phyloP scores from a whole-genome alignment of 495 filamentous ascomycete species.

The Apodospora peruviana region DNA sequence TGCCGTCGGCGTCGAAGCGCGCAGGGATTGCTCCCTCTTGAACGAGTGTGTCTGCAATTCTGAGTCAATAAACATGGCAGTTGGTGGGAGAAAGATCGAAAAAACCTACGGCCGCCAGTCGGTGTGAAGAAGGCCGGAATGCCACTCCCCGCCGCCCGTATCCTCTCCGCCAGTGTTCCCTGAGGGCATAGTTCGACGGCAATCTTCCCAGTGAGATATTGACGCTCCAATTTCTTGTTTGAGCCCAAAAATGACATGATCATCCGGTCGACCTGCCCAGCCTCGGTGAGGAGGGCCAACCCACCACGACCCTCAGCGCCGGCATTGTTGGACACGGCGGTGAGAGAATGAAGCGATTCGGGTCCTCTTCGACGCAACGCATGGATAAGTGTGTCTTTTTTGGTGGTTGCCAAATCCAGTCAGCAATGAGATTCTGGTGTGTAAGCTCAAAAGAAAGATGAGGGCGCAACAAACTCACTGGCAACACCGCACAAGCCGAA shows the following conservation, averaged over 20 bases:
- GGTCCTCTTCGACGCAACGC: conserved; percentile 42
- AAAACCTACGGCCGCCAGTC: conserved; percentile 47
- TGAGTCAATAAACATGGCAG: neutral
- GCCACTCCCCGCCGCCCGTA: conserved; percentile 58
- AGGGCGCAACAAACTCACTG: conserved; percentile 30
- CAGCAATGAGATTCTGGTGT: too few relatives aligned
- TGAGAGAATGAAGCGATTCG: conserved; percentile 45
- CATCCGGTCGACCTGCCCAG: conserved; percentile 53
- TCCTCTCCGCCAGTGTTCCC: conserved; percentile 58
- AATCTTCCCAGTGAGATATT: conserved; percentile 56
- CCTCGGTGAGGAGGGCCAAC: conserved; percentile 45
- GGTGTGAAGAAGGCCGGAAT: conserved; percentile 65
- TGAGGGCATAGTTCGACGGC: conserved; percentile 62
- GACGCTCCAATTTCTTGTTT: conserved; percentile 61
- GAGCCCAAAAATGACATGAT: conserved; percentile 56
- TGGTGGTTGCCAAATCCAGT: too few relatives aligned
- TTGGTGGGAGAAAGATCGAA: neutral
- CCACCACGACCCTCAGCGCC: conserved; percentile 52
- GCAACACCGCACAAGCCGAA: conserved; percentile 59
- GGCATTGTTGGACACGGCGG: conserved; percentile 63
- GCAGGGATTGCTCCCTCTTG: conserved; percentile 57
- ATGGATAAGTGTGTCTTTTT: conserved; percentile 44
- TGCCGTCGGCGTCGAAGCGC: conserved; percentile 44
- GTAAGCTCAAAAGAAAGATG: too few relatives aligned
- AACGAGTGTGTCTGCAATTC: conserved; percentile 45